Base-by-base conservation (phyloP, 2,329 filamentous ascomycete genomes). In the Diplocarpon mali region DNA sequence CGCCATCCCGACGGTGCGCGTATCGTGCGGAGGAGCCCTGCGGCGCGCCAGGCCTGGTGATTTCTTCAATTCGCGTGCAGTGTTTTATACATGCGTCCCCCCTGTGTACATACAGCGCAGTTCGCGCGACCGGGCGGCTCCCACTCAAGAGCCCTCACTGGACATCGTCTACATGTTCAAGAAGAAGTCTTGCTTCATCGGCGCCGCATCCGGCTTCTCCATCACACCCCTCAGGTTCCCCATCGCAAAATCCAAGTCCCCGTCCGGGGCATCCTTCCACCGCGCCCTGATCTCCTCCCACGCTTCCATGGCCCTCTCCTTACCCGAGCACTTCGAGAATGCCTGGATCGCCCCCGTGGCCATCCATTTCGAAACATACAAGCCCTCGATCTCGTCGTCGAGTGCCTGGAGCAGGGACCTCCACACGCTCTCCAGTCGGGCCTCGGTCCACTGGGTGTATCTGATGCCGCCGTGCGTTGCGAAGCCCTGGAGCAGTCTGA, bases 401-500 rank as follows among this genome's bases (percentile, higher is more conserved):
- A 75, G 60, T 0, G 74, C 72, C 12, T 67, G 61, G 12, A 83
- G 65, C 51, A 88, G 78, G 1, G 82, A 75, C 8, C 69, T 62
- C 71, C 84, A 83, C 10, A 87, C 76, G 35, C 69, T 71, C 35
- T 81, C 72, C 2, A 96, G 72, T n/a, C 78, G 73, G 52, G 73
- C 64, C 27, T 69, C 67, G 24, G 77, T 86, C 90, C 92, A 98
- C 11, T 76, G 71, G 0, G 80, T 79, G 51, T 79, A 68, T 17
- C 69, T 65, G 14, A 72, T 64, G 20, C 78, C 79, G 10, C 89
- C 90, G 58, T 95, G 81, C 2, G 68, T 63, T 28, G 73, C 71
- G 59, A 96, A 98, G 0, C 85, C 88, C 56, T 86, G 82, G 65
- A 96, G 85, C 3, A 96, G 69, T 7, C 83, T 73, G 31, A 92